These are phyloP conservation scores for Xenoacremonium recifei DNA, from an alignment of 2,329 filamentous ascomycete species.

Conservation along the genomic window DNA sequence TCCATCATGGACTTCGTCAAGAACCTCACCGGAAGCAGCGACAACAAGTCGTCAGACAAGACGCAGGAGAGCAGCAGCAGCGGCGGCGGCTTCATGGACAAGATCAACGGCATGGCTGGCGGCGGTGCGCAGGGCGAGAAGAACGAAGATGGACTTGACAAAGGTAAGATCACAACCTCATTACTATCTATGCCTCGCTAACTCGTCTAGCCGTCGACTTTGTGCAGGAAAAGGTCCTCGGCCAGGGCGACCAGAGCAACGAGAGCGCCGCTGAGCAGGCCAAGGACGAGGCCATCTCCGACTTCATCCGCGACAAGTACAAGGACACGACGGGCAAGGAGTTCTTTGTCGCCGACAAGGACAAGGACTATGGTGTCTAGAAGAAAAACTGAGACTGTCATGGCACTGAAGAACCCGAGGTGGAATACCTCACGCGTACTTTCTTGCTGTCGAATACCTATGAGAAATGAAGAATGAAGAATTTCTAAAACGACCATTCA, in stretches of 20 bases:
- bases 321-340: slow-evolving; percentile 68
- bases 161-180: slow-evolving; percentile 51
- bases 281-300: slow-evolving; percentile 77
- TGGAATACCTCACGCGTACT: no score
- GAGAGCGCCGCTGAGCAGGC: slow-evolving; percentile 75
- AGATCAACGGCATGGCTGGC: slow-evolving; percentile 69
- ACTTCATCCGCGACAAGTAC: slow-evolving; percentile 70
- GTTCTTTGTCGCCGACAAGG: slow-evolving; percentile 69
- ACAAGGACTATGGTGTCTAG: slow-evolving; percentile 35
- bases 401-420: no score
- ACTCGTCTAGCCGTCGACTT: slow-evolving; percentile 66
- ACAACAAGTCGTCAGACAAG: slow-evolving; percentile 29
- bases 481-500: no score
- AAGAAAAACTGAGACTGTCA: no score
- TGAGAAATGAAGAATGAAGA: no score
- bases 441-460: no score
- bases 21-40: slow-evolving; percentile 41
- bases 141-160: slow-evolving; percentile 81
- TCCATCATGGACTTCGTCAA: slow-evolving; percentile 58
- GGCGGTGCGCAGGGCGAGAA: slow-evolving; percentile 74
- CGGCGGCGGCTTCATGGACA: slow-evolving; percentile 61
- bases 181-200: neutral
- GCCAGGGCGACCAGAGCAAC: slow-evolving; percentile 68
- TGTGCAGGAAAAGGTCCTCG: slow-evolving; percentile 73
- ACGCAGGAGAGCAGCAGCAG: slow-evolving; percentile 33